phyloP scores from a whole-genome alignment of 352 stramenopile genomes.

The Peronospora belbahrii region DNA sequence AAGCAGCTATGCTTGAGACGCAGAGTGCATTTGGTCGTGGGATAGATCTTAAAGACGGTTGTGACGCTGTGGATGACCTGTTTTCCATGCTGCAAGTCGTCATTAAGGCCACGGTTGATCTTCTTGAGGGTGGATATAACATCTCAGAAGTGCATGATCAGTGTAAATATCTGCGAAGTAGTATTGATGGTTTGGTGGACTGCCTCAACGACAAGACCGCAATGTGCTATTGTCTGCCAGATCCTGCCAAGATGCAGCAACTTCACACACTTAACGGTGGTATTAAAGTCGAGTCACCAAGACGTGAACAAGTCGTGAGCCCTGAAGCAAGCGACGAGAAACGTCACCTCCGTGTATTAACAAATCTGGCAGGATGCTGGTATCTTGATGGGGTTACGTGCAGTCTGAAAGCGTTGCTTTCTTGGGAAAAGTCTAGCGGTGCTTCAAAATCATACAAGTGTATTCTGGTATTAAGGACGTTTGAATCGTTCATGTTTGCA shows the following conservation, averaged over 20 bases:
- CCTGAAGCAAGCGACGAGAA: background rate
- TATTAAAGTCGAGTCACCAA: constrained; percentile 1
- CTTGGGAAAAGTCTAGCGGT: background rate
- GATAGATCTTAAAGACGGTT: constrained; percentile 2
- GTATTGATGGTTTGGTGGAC: constrained; percentile 15
- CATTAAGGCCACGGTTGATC: constrained; percentile 2
- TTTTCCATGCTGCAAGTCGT: constrained; percentile 27
- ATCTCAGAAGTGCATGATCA: constrained; percentile 4
- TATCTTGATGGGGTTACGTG: constrained; percentile 4
- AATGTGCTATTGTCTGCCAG: constrained; percentile 2
- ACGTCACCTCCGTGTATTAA: constrained; percentile 1
- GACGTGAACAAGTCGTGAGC: background rate
- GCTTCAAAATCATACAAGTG: constrained; percentile 1
- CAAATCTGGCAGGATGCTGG: background rate
- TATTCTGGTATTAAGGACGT: constrained; percentile 15
- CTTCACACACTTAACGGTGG: constrained; percentile 1
- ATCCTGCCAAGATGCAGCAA: background rate
- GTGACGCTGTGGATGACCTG: constrained; percentile 14
- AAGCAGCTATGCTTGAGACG: background rate
- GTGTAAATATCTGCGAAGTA: constrained; percentile 4
- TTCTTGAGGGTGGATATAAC: constrained; percentile 18
- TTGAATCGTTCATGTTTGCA: constrained; percentile 23
- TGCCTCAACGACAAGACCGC: constrained; percentile 9
- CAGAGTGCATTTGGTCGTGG: background rate
- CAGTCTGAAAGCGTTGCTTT: background rate